These are phyloP conservation scores for Rhodotorula sp. DNA, from an alignment of 1,284 basidiomycete species.

Conservation along the genomic window DNA sequence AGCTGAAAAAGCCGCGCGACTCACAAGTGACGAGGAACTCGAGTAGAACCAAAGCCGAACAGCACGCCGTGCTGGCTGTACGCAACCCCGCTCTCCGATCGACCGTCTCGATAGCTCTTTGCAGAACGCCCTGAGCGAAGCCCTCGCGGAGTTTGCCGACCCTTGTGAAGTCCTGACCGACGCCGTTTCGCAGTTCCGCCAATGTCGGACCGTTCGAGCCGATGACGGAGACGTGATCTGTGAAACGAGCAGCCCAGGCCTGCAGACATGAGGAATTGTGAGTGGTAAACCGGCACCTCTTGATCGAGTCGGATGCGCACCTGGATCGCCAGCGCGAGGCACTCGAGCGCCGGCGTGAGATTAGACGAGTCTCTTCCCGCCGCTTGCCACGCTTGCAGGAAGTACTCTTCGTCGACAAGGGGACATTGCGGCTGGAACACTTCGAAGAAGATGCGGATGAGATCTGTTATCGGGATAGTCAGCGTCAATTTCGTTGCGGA, in stretches of 20 bases:
- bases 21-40: conserved; percentile 36
- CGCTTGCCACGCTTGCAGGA: conserved; percentile 19
- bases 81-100: conserved; percentile 25
- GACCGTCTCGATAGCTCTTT: conserved; percentile 23
- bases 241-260: conserved; percentile 33
- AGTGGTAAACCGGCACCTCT: no score
- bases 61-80: conserved; percentile 14
- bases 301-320: background rate
- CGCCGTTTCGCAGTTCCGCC: conserved; percentile 6
- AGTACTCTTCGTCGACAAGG: conserved; percentile 27
- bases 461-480: conserved; percentile 8
- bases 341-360: conserved; percentile 28
- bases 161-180: conserved; percentile 17
- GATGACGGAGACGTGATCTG: conserved; percentile 25
- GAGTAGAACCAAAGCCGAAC: conserved; percentile 20
- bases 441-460: conserved; percentile 23
- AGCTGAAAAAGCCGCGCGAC: background rate
- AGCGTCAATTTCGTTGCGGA: no score
- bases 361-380: conserved; percentile 13
- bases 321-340: conserved; percentile 28
- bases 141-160: conserved; percentile 31
- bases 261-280: background rate
- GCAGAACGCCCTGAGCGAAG: conserved; percentile 26
- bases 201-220: conserved; percentile 22
- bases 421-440: conserved; percentile 27